Percentiles rank a stretch among this genome's conserved stretches.
These are phyloP conservation scores for Eucalyptus sideroxylon DNA, from an alignment of 345 rosid species.

Conservation along the genomic window DNA sequence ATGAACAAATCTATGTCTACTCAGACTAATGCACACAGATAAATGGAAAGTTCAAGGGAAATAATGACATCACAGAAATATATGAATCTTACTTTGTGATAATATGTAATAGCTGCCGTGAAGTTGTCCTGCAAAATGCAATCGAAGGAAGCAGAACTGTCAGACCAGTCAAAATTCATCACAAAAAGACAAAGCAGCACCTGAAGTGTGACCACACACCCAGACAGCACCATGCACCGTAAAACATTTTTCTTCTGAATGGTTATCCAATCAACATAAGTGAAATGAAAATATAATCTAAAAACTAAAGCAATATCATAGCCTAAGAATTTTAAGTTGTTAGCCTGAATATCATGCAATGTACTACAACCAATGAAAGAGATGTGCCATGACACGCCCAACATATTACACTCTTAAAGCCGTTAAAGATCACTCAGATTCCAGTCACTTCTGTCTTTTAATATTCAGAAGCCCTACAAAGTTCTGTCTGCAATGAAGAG, in stretches of 20 bases:
- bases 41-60: background rate
- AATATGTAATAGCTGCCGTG: constrained; percentile 65
- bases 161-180: background rate
- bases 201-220: background rate
- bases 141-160: background rate
- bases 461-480: background rate
- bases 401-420: background rate
- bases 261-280: background rate
- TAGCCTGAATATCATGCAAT: background rate
- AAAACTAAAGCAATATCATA: background rate
- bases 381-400: background rate
- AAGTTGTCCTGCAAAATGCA: constrained; percentile 54
- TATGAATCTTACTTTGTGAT: constrained; percentile 56
- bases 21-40: background rate
- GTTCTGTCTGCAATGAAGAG: background rate
- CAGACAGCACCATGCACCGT: background rate
- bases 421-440: background rate
- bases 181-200: background rate
- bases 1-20: background rate
- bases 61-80: background rate
- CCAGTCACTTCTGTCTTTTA: background rate
- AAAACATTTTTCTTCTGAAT: background rate
- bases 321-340: background rate
- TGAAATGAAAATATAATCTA: background rate
- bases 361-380: background rate